Evolutionary conservation across 805 yeast species (phyloP).

Genomic region (Candida yuanshanica): DNA sequence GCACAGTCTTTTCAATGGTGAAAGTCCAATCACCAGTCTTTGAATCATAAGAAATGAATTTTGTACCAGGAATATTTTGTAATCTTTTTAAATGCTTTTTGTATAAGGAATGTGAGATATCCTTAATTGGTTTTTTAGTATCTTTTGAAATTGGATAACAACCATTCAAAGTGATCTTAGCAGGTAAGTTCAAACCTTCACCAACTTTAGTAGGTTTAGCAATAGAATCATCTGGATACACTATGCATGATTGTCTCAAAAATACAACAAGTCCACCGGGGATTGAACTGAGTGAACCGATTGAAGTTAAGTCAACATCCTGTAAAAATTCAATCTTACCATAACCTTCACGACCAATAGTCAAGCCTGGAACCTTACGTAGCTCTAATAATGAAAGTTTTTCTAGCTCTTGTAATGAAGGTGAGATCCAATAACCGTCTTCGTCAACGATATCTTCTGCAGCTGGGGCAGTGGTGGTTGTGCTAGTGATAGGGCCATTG

Average conservation of each 20-base stretch:
- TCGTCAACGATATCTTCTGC: conserved; percentile 31
- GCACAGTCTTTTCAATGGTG: conserved; percentile 32
- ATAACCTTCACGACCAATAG: conserved; percentile 66
- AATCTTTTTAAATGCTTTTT: conserved; percentile 64
- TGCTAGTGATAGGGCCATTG: neutral
- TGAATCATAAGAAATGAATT: conserved; percentile 74
- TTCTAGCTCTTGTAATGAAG: conserved; percentile 60
- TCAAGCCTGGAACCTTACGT: conserved; percentile 55
- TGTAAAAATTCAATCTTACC: conserved; percentile 73
- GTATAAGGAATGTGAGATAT: conserved; percentile 68
- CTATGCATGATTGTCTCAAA: conserved; percentile 50
- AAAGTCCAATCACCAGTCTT: conserved; percentile 70
- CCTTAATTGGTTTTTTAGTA: conserved; percentile 67
- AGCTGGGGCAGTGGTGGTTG: conserved; percentile 1
- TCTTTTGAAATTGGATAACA: conserved; percentile 78
- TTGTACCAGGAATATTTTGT: conserved; percentile 50
- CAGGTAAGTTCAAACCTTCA: conserved; percentile 78
- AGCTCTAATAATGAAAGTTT: conserved; percentile 57
- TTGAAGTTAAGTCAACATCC: conserved; percentile 78
- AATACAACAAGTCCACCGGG: conserved; percentile 64
- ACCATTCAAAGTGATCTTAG: conserved; percentile 65
- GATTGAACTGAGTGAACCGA: conserved; percentile 54
- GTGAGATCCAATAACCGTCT: conserved; percentile 85
- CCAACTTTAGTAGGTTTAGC: conserved; percentile 56
- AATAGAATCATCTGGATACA: conserved; percentile 63